phyloP scores from a whole-genome alignment of 2,329 filamentous ascomycete genomes.

The Paraphaeosphaeria minitans region DNA sequence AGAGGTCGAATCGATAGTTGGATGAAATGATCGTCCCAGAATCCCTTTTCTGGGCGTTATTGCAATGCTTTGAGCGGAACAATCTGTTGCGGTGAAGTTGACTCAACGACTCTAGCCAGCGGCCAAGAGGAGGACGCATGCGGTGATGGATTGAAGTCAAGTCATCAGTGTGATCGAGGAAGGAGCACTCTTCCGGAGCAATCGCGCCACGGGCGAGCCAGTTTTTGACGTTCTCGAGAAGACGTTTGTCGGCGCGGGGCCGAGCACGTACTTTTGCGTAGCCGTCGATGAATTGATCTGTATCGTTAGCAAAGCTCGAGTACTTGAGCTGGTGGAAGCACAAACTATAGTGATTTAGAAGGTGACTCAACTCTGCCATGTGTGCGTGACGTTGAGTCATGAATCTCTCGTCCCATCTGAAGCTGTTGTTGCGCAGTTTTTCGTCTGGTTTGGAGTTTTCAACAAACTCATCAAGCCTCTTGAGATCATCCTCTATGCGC shows the following conservation, averaged over 20 bases:
- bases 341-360: slow-evolving; percentile 25
- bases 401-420: slow-evolving; percentile 20
- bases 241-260: slow-evolving; percentile 17
- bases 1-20: slow-evolving; percentile 16
- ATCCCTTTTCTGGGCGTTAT: slow-evolving; percentile 10
- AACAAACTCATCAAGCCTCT: slow-evolving; percentile 14
- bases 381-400: slow-evolving; percentile 15
- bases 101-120: slow-evolving; percentile 17
- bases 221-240: slow-evolving; percentile 20
- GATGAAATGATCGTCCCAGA: slow-evolving; percentile 18
- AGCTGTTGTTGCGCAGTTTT: slow-evolving; percentile 18
- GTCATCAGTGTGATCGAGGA: slow-evolving; percentile 19
- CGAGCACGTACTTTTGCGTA: slow-evolving; percentile 24
- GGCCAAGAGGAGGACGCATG: slow-evolving; percentile 15
- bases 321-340: neutral
- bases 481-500: slow-evolving; percentile 19
- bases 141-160: slow-evolving; percentile 26
- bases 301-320: neutral
- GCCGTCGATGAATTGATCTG: slow-evolving; percentile 26
- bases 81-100: slow-evolving; percentile 11
- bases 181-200: slow-evolving; percentile 12
- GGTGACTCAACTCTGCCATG: slow-evolving; percentile 21
- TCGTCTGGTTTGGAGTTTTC: neutral
- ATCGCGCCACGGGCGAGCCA: slow-evolving; percentile 21
- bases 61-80: slow-evolving; percentile 16